Evolutionary conservation across 441 rosid genomes (phyloP), one percentile per base, ranked within the genome.

Genomic region (Gossypium schwendimanii): DNA sequence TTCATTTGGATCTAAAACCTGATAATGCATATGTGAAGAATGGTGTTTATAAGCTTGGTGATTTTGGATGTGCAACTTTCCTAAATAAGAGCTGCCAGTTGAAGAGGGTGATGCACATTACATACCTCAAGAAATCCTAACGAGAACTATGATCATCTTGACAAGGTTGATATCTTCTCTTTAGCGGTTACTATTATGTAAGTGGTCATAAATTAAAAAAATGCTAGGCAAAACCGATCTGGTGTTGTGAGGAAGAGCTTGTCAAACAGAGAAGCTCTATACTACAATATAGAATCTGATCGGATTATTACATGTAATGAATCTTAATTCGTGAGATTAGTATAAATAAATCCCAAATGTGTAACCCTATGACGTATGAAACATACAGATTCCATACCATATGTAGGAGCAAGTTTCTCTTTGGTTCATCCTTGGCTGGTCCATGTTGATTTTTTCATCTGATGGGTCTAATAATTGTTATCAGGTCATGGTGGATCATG

Each of bases 51-150:
- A 95, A 95, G 81, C 94, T 92, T 3, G 99, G 98, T 31, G 99
- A 95, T 78, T 91, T 95, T 62, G 98, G 99, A 71, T 91, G 95
- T 79, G 98, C 98, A 31, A 95, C 96, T 26, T 89, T 84, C 60
- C 86, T 95, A 26, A 81, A 92, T 73, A 86, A 83, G 82, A 92
- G 89, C 81, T 92, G 55, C 90, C 96, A 52, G 74, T 95, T 63
- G 96, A 94, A 73, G 99, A 94, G 85, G 99, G 98, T 6, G 99
- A 94, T 83, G 98, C 93, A 44, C 96, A 96, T 20, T 94, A 94
- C 78, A 92, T 95, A 98, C 98, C 99, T 52, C 99, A 85, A 76
- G 98, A 92, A 78, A 89, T 95, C 80, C 81, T 95, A 74, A 95
- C 50, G 99, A 92, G 75, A 77, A 86, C 70, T 89, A 87, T 75